phyloP scores from a whole-genome alignment of 768 basidiomycete genomes.

The Leccinellum rugosiceps region DNA sequence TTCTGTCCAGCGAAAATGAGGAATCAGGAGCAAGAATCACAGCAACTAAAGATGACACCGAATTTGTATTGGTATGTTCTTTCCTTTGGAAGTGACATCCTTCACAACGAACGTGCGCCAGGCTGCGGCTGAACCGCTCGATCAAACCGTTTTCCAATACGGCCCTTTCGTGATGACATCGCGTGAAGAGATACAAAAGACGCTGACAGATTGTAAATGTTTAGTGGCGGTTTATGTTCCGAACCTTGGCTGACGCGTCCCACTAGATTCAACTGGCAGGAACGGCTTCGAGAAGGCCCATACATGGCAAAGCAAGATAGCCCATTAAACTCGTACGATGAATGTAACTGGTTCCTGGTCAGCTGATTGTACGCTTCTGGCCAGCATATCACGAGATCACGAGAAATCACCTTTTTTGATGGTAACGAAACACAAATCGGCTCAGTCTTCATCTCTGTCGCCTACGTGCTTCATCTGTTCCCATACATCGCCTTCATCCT shows the following conservation, averaged over 20 bases:
- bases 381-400: not conserved
- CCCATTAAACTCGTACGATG: constrained; percentile 21
- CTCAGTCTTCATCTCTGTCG: constrained; percentile 34
- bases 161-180: constrained; percentile 88
- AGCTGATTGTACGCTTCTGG: not conserved
- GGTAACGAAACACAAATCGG: not conserved
- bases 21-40: constrained; percentile 71
- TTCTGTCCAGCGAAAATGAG: constrained; percentile 58
- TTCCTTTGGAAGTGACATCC: not conserved
- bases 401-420: not conserved
- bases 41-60: constrained; percentile 57
- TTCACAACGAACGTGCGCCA: constrained; percentile 23
- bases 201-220: constrained; percentile 72
- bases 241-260: constrained; percentile 6
- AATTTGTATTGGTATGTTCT: constrained; percentile 64
- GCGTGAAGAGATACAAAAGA: constrained; percentile 74
- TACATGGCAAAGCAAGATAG: constrained; percentile 85
- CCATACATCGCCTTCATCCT: constrained; percentile 66
- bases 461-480: constrained; percentile 56
- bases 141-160: constrained; percentile 85
- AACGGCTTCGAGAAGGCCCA: constrained; percentile 93
- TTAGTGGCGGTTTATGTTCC: not conserved
- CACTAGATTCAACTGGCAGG: constrained; percentile 59
- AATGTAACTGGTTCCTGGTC: not conserved
- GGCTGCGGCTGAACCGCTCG: constrained; percentile 85